Percentiles rank a stretch among this genome's conserved stretches.
These are phyloP conservation scores for Mariannaea elegans DNA, from an alignment of 2,329 filamentous ascomycete species.

Conservation along the genomic window DNA sequence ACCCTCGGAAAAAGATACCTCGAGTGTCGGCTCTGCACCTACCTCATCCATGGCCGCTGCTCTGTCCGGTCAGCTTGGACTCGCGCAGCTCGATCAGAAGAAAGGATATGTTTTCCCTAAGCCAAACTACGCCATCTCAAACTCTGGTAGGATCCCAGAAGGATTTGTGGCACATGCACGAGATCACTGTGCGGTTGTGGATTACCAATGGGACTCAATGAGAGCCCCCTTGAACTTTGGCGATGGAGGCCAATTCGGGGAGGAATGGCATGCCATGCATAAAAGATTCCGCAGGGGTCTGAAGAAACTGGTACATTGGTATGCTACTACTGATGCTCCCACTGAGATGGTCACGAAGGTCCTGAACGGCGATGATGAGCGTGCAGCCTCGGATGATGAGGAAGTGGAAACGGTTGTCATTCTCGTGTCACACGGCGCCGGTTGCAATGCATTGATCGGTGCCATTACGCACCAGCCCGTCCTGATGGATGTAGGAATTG, in stretches of 20 bases:
- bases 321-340: slow-evolving; percentile 65
- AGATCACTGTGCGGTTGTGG: slow-evolving; percentile 85
- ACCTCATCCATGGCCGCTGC: slow-evolving; percentile 46
- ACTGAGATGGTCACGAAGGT: slow-evolving; percentile 57
- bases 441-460: slow-evolving; percentile 94
- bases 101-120: slow-evolving; percentile 76
- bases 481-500: slow-evolving; percentile 87
- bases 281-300: slow-evolving; percentile 84
- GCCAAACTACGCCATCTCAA: slow-evolving; percentile 84
- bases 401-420: slow-evolving; percentile 81
- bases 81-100: slow-evolving; percentile 36
- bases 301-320: slow-evolving; percentile 85
- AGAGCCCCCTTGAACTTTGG: slow-evolving; percentile 82
- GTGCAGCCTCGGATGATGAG: slow-evolving; percentile 59
- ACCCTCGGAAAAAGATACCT: slow-evolving; percentile 36
- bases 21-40: slow-evolving; percentile 29
- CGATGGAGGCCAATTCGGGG: slow-evolving; percentile 84
- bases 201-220: slow-evolving; percentile 97
- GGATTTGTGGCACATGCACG: slow-evolving; percentile 92
- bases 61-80: slow-evolving; percentile 43
- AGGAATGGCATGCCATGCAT: slow-evolving; percentile 98
- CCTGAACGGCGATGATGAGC: slow-evolving; percentile 45
- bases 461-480: slow-evolving; percentile 92
- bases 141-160: slow-evolving; percentile 80
- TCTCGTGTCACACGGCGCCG: slow-evolving; percentile 92